These are phyloP conservation scores for Micractinium sp. DNA, from an alignment of 139 green algal species.

Conservation along the genomic window DNA sequence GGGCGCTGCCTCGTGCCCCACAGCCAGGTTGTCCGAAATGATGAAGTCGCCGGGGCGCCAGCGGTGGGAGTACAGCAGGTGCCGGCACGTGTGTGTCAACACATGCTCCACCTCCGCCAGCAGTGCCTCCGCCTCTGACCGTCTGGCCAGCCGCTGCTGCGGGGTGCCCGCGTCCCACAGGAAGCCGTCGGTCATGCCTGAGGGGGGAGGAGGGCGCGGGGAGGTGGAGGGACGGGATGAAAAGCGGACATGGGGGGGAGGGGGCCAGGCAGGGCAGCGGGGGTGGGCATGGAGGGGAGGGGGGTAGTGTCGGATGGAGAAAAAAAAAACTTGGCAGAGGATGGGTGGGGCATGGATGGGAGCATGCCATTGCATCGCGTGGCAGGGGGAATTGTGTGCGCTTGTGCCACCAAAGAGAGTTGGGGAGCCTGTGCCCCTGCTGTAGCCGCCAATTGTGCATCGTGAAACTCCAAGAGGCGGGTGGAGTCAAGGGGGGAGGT, in stretches of 20 bases:
- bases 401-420: too few species aligned
- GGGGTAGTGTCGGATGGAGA: neutral
- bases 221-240: neutral
- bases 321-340: too few species aligned
- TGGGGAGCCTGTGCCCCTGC: too few species aligned
- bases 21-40: conserved; percentile 60
- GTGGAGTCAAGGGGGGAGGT: too few species aligned
- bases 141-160: conserved; percentile 13
- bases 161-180: conserved; percentile 51
- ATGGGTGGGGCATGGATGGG: too few species aligned
- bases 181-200: conserved; percentile 55
- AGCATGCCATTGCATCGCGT: too few species aligned
- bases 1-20: conserved; percentile 54
- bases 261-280: neutral
- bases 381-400: too few species aligned
- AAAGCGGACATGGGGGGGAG: too few species aligned
- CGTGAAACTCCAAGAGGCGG: too few species aligned
- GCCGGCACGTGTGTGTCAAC: conserved; percentile 3
- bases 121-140: conserved; percentile 42
- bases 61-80: conserved; percentile 43
- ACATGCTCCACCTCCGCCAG: conserved; percentile 49
- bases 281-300: neutral
- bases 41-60: conserved; percentile 63
- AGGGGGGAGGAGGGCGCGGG: neutral
- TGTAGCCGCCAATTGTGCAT: too few species aligned